Conservation (phyloP, 2,329 filamentous ascomycete genomes). For the Ascochyta lentis region DNA sequence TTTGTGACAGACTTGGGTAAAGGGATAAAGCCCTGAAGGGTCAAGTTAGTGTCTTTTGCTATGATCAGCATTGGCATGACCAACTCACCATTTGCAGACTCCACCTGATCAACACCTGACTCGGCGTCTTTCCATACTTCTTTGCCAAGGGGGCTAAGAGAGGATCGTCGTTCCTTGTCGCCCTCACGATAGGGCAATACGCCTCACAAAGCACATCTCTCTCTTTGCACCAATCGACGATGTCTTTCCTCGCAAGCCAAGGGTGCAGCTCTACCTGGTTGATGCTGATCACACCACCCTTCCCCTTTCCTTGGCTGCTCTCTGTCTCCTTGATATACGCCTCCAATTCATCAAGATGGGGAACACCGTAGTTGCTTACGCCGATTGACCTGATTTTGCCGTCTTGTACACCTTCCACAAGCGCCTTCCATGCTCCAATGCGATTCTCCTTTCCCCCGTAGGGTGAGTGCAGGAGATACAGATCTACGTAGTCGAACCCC, state of each 20-base stretch:
- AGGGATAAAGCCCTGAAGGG: conserved; percentile 62
- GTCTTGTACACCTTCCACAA: conserved; percentile 60
- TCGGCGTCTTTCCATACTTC: conserved; percentile 65
- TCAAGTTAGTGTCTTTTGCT: background rate
- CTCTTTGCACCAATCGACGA: conserved; percentile 76
- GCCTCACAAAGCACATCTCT: conserved; percentile 56
- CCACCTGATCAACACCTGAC: conserved; percentile 67
- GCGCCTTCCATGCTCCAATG: conserved; percentile 60
- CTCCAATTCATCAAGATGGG: conserved; percentile 62
- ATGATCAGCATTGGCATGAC: no score
- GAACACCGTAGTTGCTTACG: conserved; percentile 63
- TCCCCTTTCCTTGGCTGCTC: conserved; percentile 67
- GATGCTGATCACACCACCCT: conserved; percentile 76
- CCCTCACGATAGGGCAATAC: conserved; percentile 56
- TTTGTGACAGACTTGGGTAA: conserved; percentile 68
- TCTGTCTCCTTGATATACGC: conserved; percentile 66
- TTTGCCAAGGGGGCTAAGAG: conserved; percentile 58
- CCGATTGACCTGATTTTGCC: conserved; percentile 62
- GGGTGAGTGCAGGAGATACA: conserved; percentile 64
- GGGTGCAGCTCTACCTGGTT: conserved; percentile 87
- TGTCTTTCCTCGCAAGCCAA: conserved; percentile 81
- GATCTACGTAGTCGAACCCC: conserved; percentile 71
- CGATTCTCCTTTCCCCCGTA: conserved; percentile 59
- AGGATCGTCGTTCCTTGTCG: conserved; percentile 60
- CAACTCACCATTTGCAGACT: conserved; percentile 52